Conservation (phyloP, 2,329 filamentous ascomycete genomes). For the Aschersonia sp. region DNA sequence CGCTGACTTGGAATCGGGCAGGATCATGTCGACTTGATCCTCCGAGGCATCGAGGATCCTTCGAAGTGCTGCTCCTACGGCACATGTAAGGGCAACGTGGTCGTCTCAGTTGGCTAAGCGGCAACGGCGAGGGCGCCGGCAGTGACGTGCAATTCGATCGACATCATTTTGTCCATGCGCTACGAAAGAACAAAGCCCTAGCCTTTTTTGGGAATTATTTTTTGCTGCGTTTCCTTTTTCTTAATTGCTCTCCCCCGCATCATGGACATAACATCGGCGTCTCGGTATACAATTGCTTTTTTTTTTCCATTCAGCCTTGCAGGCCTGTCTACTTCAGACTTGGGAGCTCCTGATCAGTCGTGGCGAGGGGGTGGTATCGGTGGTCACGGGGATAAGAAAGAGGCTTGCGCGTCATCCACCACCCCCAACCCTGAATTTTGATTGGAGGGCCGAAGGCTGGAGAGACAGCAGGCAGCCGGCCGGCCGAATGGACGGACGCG, state of each 20-base stretch:
- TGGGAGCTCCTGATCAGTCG: too few species aligned
- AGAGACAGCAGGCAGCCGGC: not conserved
- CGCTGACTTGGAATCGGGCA: constrained; percentile 3
- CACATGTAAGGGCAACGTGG: constrained; percentile 24
- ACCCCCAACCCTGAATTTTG: too few species aligned
- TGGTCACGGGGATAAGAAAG: too few species aligned
- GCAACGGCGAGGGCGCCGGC: not conserved
- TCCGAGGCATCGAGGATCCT: constrained; percentile 30
- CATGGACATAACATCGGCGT: constrained; percentile 1
- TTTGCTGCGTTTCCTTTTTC: not conserved
- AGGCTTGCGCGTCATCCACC: too few species aligned
- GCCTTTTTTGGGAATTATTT: not conserved
- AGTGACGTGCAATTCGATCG: not conserved
- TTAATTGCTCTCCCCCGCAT: not conserved
- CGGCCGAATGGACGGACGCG: not conserved
- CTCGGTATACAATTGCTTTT: not conserved
- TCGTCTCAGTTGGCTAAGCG: constrained; percentile 25
- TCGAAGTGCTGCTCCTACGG: constrained; percentile 41
- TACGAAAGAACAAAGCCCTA: too few species aligned
- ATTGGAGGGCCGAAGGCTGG: not conserved
- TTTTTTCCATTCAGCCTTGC: not conserved
- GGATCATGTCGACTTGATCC: constrained; percentile 25
- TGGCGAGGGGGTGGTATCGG: too few species aligned
- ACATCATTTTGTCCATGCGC: not conserved
- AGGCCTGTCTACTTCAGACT: not conserved